Evolutionary conservation across 352 stramenopile genomes (phyloP), one percentile per base, ranked within the genome.

Genomic region (Thalassiosira hispida): DNA sequence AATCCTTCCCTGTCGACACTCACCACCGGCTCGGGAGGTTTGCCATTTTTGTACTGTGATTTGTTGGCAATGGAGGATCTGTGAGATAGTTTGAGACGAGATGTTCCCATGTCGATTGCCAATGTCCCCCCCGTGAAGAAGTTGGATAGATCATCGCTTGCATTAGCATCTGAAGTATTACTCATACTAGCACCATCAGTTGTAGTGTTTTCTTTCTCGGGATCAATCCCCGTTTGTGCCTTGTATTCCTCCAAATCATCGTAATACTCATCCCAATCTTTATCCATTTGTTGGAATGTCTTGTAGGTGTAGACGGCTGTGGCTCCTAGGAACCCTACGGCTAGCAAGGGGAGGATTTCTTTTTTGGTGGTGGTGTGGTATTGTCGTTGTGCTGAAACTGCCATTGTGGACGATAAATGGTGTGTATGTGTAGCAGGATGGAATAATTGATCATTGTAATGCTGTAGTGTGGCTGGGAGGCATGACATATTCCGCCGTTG

Each of bases 221-320:
- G 27, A 73, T 73, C 67, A 25, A 69, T 53, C 0, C 74, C 66
- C 20, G 52, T 83, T 4, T 63, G 44, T 11, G 52, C 25, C 69
- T 92, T 81, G 65, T 91, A 92, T 59, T 91, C 73, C 38, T 88
- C 64, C 33, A 93, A 40, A 44, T 76, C 42, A 64, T 79, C 83
- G 31, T 91, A 73, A 79, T 93, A 93, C n/a, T 92, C 86, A 42
- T 91, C 84, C 86, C 86, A 91, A 52, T 93, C 88, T 27, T 70
- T 40, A 61, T 93, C 86, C 81, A 93, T 92, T 56, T 89, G 82
- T 51, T 86, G 63, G 3, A 91, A 61, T 9, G 88, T 79, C 14
- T 82, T 82, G 60, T 81, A 91, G 16, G 79, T 84, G 57, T 91
- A 93, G 1, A 92, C 55, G 0, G 76, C 56, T 4, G 67, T 29